Evolutionary conservation across 2,329 filamentous ascomycete genomes (phyloP).

Genomic region (Tricladium varicosporioides): DNA sequence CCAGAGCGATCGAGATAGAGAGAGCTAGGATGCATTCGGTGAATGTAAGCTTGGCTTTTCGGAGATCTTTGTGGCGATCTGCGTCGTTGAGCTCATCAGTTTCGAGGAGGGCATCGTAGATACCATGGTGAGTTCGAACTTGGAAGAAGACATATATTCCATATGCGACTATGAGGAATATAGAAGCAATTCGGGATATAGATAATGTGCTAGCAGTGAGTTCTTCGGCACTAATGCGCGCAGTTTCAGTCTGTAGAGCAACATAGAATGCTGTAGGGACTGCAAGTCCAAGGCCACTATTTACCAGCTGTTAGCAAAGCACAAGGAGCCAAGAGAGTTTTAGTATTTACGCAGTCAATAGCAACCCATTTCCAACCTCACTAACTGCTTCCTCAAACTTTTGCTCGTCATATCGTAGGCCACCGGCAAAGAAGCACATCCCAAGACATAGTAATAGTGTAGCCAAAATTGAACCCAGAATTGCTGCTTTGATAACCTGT

Average conservation of each 20-base stretch:
- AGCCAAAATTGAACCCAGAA: slow-evolving; percentile 78
- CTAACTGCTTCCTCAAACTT: slow-evolving; percentile 73
- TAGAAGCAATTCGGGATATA: slow-evolving; percentile 68
- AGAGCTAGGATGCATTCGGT: slow-evolving; percentile 70
- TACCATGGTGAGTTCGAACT: slow-evolving; percentile 71
- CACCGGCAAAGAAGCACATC: slow-evolving; percentile 75
- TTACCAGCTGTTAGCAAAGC: slow-evolving; percentile 8
- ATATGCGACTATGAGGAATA: slow-evolving; percentile 71
- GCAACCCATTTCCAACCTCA: slow-evolving; percentile 74
- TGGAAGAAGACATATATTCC: slow-evolving; percentile 69
- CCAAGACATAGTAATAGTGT: slow-evolving; percentile 80
- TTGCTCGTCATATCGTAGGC: slow-evolving; percentile 65
- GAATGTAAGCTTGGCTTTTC: slow-evolving; percentile 69
- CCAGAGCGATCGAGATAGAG: slow-evolving; percentile 60
- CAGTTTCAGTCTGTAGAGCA: slow-evolving; percentile 38
- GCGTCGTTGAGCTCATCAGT: slow-evolving; percentile 66
- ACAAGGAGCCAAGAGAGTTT: not conserved
- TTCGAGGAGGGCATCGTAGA: slow-evolving; percentile 73
- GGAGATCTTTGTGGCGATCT: slow-evolving; percentile 58
- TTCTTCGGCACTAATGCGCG: slow-evolving; percentile 34
- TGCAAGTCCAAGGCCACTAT: slow-evolving; percentile 48
- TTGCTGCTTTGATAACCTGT: slow-evolving; percentile 78
- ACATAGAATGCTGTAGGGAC: slow-evolving; percentile 46
- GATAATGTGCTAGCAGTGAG: slow-evolving; percentile 54
- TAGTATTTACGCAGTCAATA: slow-evolving; percentile 70